Percentiles rank a stretch among this genome's conserved stretches.
Evolutionary conservation across 2,329 filamentous ascomycete species (phyloP).

Genomic region (Trichoderma sp.): DNA sequence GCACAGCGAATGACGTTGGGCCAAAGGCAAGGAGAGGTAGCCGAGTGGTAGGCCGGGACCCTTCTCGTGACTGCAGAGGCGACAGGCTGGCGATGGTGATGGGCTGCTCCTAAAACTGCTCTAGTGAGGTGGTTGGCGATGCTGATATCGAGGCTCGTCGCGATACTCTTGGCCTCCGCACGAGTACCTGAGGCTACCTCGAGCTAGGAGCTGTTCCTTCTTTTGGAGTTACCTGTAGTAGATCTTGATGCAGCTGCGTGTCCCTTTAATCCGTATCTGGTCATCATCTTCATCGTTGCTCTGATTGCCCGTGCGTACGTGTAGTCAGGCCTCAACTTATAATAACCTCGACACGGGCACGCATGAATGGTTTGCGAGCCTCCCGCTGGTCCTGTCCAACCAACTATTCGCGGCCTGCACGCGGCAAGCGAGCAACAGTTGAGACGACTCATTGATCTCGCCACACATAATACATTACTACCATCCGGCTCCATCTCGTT

Average conservation of each 20-base stretch:
- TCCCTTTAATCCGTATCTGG: background rate
- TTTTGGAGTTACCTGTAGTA: background rate
- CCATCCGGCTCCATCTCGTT: background rate
- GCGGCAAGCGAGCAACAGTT: background rate
- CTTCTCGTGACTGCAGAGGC: constrained; percentile 13
- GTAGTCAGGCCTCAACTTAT: background rate
- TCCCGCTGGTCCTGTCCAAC: background rate
- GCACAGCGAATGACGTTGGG: constrained; percentile 1
- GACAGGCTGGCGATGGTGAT: background rate
- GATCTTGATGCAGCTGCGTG: background rate
- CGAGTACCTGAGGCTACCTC: background rate
- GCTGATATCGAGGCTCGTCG: background rate
- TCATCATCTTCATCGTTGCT: background rate
- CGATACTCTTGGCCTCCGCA: background rate
- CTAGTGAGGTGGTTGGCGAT: background rate
- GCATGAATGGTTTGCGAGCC: background rate
- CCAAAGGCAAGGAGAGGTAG: constrained; percentile 10
- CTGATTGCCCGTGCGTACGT: background rate
- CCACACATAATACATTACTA: background rate
- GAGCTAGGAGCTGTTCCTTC: background rate
- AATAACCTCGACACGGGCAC: background rate
- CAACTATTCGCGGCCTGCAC: constrained; percentile 1
- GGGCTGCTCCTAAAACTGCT: background rate
- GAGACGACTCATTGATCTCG: background rate
- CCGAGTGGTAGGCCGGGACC: constrained; percentile 11